Evolutionary conservation across 2,329 filamentous ascomycete genomes (phyloP), one percentile per base, ranked within the genome.

Genomic region (Penicillium sp.): DNA sequence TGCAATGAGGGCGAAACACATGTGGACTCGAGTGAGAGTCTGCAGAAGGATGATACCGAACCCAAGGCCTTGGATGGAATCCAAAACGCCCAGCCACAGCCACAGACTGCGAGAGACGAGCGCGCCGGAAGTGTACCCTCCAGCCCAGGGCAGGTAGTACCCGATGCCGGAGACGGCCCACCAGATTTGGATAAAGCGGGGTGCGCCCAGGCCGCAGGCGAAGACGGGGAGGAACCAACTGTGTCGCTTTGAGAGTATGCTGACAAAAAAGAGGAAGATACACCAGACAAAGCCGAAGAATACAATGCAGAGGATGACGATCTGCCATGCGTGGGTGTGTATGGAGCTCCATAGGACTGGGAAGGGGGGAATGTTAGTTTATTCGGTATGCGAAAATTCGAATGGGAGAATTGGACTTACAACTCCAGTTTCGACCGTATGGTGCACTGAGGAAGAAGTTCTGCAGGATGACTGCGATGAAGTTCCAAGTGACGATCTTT

Each of bases 221-320:
- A 88, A 88, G 54, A 89, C 81, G 18, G 85, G 85, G 8, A 89
- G 73, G 66, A 87, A 82, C 86, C 86, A 88, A 47, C 79, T 83
- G 70, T 88, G 85, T 18, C 77, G 77, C 61, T 81, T 81, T 18
- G 82, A 83, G 14, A 86, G 77, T 42, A 74, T 69, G n/a, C 78
- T 79, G 64, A 88, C 82, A 57, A 84, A 65, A 31, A 67, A 68
- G 9, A 76, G 66, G 57, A 74, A 59, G 16, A 56, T 53, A 18
- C 76, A 74, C 86, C 86, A 89, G 40, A 88, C 72, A 14, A 83
- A 45, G 37, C 86, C 78, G 55, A 79, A 79, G 68, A 79, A 79
- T 7, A 74, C 52, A 5, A 74, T 54, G 37, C 75, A 67, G 2
- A 88, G 78, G 2, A 86, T 66, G 29, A 81, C 74, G 48, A 87